These are phyloP conservation scores for Rhododendron griersonianum DNA, from an alignment of 148 eudicot species.

Conservation along the genomic window DNA sequence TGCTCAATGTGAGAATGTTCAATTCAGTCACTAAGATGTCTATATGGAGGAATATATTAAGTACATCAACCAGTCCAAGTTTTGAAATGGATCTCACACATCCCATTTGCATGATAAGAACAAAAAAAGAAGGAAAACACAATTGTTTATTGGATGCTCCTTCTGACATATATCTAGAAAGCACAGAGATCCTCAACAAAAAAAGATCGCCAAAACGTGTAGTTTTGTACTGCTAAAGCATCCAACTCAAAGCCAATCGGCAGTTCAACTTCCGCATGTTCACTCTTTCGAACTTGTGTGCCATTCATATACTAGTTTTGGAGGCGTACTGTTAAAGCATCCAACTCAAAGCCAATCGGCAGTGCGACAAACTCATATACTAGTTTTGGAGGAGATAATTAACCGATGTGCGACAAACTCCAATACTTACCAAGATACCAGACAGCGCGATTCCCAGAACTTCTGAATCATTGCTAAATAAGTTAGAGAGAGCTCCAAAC, in stretches of 20 bases:
- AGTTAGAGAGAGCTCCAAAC: slow-evolving; percentile 48
- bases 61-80: neutral
- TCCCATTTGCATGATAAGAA: neutral
- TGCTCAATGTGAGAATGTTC: neutral
- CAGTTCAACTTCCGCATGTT: too few relatives aligned
- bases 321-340: neutral
- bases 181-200: slow-evolving; percentile 7
- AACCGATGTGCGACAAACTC: neutral
- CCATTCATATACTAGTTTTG: too few relatives aligned
- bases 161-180: neutral
- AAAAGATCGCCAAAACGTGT: neutral
- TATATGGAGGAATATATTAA: neutral
- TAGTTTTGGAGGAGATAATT: neutral
- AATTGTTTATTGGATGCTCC: neutral
- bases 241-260: neutral
- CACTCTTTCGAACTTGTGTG: too few relatives aligned
- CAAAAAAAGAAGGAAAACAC: neutral
- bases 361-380: neutral
- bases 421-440: slow-evolving; percentile 65
- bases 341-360: neutral
- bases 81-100: neutral
- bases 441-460: slow-evolving; percentile 65
- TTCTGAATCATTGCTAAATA: slow-evolving; percentile 65
- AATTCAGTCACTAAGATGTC: neutral
- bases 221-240: neutral